These are phyloP conservation scores for Lachnellula willkommii DNA, from an alignment of 2,329 filamentous ascomycete genomes.

Conservation along the genomic window DNA sequence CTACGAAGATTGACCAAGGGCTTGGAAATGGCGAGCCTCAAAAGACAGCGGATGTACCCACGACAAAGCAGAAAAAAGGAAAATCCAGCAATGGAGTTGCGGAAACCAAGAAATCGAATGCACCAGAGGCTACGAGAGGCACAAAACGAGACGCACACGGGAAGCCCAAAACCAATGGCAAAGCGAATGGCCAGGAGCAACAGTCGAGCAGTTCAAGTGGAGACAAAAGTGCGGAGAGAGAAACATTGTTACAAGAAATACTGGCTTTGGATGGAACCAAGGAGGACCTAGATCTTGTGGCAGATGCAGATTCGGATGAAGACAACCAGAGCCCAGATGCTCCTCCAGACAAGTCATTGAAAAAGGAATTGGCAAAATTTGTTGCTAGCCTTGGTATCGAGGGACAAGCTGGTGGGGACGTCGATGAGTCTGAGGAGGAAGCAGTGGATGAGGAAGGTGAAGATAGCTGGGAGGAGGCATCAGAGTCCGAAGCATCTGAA, in stretches of 20 bases:
- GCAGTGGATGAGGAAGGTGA: conserved; percentile 34
- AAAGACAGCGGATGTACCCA: conserved; percentile 8
- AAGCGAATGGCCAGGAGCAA: conserved; percentile 21
- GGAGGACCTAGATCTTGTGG: conserved; percentile 57
- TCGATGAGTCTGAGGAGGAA: conserved; percentile 32
- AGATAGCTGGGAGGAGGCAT: conserved; percentile 28
- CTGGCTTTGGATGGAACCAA: conserved; percentile 60
- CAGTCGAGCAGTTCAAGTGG: conserved; percentile 13
- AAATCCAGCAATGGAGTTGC: conserved; percentile 33
- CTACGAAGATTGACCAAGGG: conserved; percentile 51
- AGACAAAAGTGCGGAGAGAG: conserved; percentile 22
- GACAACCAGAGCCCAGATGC: conserved; percentile 18
- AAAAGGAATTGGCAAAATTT: conserved; percentile 48
- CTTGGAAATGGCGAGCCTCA: conserved; percentile 37
- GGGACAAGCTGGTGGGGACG: conserved; percentile 28
- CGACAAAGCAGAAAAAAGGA: conserved; percentile 37
- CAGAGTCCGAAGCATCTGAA: conserved; percentile 28
- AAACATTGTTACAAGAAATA: conserved; percentile 56
- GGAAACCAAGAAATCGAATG: conserved; percentile 1
- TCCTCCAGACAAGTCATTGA: conserved; percentile 42
- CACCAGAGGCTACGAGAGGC: conserved; percentile 25
- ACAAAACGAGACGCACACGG: conserved; percentile 31
- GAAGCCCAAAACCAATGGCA: conserved; percentile 25
- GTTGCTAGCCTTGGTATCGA: conserved; percentile 47
- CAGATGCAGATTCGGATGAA: conserved; percentile 48